Evolutionary conservation across 306 rosid genomes (phyloP).

Genomic region (Cucurbita maxima): DNA sequence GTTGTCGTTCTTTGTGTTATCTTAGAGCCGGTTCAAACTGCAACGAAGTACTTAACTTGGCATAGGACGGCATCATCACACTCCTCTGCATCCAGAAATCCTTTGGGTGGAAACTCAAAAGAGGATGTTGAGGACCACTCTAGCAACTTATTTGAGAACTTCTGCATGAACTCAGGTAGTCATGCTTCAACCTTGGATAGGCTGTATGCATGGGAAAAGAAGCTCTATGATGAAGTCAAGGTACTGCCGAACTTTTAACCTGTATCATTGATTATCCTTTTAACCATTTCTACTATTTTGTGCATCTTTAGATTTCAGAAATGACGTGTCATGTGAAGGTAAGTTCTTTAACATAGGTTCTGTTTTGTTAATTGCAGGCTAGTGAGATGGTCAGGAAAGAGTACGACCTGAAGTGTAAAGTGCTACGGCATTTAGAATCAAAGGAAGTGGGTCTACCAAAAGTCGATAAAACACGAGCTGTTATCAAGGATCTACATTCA

Average conservation of each 20-base stretch:
- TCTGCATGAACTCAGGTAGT: slow-evolving; percentile 80
- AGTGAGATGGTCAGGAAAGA: slow-evolving; percentile 67
- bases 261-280: background rate
- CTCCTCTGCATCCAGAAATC: slow-evolving; percentile 82
- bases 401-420: slow-evolving; percentile 69
- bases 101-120: slow-evolving; percentile 43
- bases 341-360: background rate
- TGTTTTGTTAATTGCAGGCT: slow-evolving; percentile 33
- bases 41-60: slow-evolving; percentile 70
- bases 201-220: slow-evolving; percentile 92
- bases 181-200: slow-evolving; percentile 97
- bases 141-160: slow-evolving; percentile 45
- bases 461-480: slow-evolving; percentile 71
- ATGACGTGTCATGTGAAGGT: background rate
- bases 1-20: background rate
- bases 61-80: slow-evolving; percentile 73
- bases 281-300: background rate
- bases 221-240: slow-evolving; percentile 97
- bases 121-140: slow-evolving; percentile 45
- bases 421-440: slow-evolving; percentile 69
- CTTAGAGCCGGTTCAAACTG: slow-evolving; percentile 59
- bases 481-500: slow-evolving; percentile 83
- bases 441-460: slow-evolving; percentile 34
- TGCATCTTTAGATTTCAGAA: background rate
- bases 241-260: slow-evolving; percentile 19